Percentiles rank a stretch among this genome's conserved stretches.
These are phyloP conservation scores for Clonostachys sp. DNA, from an alignment of 2,329 filamentous ascomycete genomes.

Conservation along the genomic window DNA sequence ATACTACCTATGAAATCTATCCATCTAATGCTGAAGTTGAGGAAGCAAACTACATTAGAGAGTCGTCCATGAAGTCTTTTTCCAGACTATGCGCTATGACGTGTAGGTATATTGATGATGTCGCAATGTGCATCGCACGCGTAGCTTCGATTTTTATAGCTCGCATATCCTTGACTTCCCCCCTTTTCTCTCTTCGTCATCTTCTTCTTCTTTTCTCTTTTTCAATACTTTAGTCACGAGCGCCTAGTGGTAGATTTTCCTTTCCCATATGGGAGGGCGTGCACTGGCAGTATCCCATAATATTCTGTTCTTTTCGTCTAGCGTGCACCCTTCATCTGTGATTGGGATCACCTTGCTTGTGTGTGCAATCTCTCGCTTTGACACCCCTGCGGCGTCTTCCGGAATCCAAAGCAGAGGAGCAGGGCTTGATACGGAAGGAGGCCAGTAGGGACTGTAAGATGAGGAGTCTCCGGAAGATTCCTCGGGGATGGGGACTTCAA, in stretches of 20 bases:
- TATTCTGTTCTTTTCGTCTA: conserved; percentile 60
- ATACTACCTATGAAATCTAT: too few species aligned
- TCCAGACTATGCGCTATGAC: too few species aligned
- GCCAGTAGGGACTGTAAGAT: conserved; percentile 60
- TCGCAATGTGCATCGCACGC: conserved; percentile 36
- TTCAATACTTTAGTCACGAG: too few species aligned
- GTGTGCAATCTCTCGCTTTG: conserved; percentile 64
- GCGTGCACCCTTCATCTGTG: conserved; percentile 64
- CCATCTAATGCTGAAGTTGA: too few species aligned
- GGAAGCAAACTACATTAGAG: too few species aligned
- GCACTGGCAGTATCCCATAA: conserved; percentile 33
- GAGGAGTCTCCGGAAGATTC: conserved; percentile 24
- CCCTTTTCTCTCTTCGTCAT: too few species aligned
- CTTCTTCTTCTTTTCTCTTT: too few species aligned
- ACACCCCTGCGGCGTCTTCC: conserved; percentile 63
- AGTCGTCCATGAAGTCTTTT: too few species aligned
- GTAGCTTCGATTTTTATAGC: conserved; percentile 48
- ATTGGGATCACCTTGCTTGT: conserved; percentile 63
- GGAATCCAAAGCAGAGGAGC: conserved; percentile 72
- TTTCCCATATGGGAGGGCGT: conserved; percentile 35
- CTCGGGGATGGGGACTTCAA: conserved; percentile 46
- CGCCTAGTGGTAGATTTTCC: conserved; percentile 33
- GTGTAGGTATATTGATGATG: too few species aligned
- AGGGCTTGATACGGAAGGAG: conserved; percentile 59
- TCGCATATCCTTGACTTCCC: conserved; percentile 16